Evolutionary conservation across 805 yeast species (phyloP).

Genomic region (Candida argentea): DNA sequence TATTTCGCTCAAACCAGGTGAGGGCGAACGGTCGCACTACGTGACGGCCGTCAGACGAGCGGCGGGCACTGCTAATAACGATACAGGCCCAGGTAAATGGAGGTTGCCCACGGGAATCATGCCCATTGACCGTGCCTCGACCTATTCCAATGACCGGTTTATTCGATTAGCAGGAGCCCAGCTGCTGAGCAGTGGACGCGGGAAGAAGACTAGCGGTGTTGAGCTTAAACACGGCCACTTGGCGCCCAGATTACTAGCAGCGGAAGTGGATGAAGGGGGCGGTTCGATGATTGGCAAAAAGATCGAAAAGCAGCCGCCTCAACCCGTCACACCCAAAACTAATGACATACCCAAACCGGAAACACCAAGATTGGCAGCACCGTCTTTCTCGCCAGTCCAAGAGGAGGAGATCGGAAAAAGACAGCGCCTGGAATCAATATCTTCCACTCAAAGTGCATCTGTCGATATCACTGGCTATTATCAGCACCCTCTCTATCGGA

Average conservation of each 20-base stretch:
- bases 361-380: too few species aligned
- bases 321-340: too few species aligned
- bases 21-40: slow-evolving; percentile 43
- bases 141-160: slow-evolving; percentile 13
- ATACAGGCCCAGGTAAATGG: slow-evolving; percentile 36
- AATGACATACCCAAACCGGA: too few species aligned
- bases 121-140: slow-evolving; percentile 24
- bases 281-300: slow-evolving; percentile 4
- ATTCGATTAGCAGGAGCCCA: slow-evolving; percentile 13
- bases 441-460: slow-evolving; percentile 21
- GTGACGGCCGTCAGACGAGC: slow-evolving; percentile 33
- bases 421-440: slow-evolving; percentile 12
- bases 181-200: slow-evolving; percentile 5
- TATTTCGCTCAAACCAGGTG: slow-evolving; percentile 31
- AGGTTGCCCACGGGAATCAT: slow-evolving; percentile 46
- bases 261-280: slow-evolving; percentile 57
- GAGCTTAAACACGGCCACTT: slow-evolving; percentile 55
- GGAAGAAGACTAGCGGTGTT: slow-evolving; percentile 32
- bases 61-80: slow-evolving; percentile 41
- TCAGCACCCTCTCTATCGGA: slow-evolving; percentile 31
- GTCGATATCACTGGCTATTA: slow-evolving; percentile 27
- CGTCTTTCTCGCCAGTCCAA: slow-evolving; percentile 21
- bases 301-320: slow-evolving; percentile 1
- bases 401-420: too few species aligned
- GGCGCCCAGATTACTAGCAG: slow-evolving; percentile 59